These are phyloP conservation scores for Amylocystis lapponica DNA, from an alignment of 768 basidiomycete genomes.

Conservation along the genomic window DNA sequence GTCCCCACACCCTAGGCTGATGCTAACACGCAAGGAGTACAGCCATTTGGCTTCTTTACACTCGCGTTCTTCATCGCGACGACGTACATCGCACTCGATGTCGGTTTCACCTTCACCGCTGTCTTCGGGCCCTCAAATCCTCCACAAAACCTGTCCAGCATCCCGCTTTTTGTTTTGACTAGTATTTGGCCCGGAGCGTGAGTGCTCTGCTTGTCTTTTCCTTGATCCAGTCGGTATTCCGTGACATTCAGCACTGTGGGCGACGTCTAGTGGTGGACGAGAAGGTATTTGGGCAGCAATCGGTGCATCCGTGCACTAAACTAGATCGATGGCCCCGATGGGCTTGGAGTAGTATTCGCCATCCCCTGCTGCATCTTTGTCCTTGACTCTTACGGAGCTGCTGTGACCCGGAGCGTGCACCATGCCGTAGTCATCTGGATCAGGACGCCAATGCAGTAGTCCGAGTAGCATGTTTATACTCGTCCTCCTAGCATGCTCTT, in stretches of 20 bases:
- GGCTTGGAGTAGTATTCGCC: too few relatives aligned
- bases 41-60: slow-evolving; percentile 61
- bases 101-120: slow-evolving; percentile 59
- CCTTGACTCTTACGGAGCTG: too few relatives aligned
- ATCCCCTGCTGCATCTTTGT: too few relatives aligned
- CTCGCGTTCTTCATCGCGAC: slow-evolving; percentile 63
- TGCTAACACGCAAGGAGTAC: too few relatives aligned
- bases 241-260: too few relatives aligned
- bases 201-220: slow-evolving; percentile 24
- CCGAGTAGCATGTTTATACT: too few relatives aligned
- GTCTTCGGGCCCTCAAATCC: slow-evolving; percentile 58
- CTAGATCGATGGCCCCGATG: too few relatives aligned
- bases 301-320: too few relatives aligned
- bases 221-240: too few relatives aligned
- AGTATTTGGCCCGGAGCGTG: slow-evolving; percentile 75
- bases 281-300: too few relatives aligned
- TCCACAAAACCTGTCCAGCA: slow-evolving; percentile 50
- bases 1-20: neutral
- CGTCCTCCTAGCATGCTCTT: neutral
- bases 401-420: too few relatives aligned
- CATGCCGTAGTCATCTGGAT: neutral
- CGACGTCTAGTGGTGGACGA: too few relatives aligned
- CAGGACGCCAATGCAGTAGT: neutral
- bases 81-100: slow-evolving; percentile 81
- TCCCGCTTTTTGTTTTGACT: slow-evolving; percentile 76